phyloP scores from a whole-genome alignment of 352 stramenopile genomes.

The Pythium folliculosum region DNA sequence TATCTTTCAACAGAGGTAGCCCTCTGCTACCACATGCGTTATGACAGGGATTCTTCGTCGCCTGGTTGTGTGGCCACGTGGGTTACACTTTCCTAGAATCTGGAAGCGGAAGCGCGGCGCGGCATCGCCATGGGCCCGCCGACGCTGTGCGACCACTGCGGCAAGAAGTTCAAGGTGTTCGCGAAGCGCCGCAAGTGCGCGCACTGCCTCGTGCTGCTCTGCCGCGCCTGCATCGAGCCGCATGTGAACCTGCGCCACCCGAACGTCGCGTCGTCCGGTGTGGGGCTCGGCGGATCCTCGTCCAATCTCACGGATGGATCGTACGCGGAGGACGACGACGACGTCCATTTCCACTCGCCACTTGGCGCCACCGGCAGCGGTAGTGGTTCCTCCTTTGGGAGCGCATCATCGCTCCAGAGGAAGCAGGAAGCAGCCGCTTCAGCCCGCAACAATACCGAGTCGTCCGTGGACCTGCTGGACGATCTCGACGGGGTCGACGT shows the following conservation, averaged over 20 bases:
- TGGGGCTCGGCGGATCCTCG: not conserved
- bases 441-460: constrained; percentile 15
- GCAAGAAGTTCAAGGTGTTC: constrained; percentile 83
- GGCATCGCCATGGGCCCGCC: constrained; percentile 39
- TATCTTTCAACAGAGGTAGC: not conserved
- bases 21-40: too few relatives aligned
- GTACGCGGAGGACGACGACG: constrained; percentile 34
- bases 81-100: not conserved
- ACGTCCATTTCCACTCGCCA: constrained; percentile 61
- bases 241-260: constrained; percentile 60
- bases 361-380: constrained; percentile 18
- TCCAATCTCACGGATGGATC: constrained; percentile 12
- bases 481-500: constrained; percentile 40
- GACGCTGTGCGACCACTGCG: constrained; percentile 56
- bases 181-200: constrained; percentile 67
- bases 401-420: not conserved
- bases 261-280: constrained; percentile 9
- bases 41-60: not conserved
- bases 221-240: constrained; percentile 48
- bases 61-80: too few relatives aligned
- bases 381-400: constrained; percentile 7
- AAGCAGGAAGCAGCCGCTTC: not conserved
- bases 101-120: not conserved
- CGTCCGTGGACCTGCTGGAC: constrained; percentile 36
- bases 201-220: constrained; percentile 63